A percentile compares a stretch with the other conserved stretches of the same genome.
These are phyloP conservation scores for Pholiota molesta DNA, from an alignment of 768 basidiomycete genomes.

Conservation along the genomic window DNA sequence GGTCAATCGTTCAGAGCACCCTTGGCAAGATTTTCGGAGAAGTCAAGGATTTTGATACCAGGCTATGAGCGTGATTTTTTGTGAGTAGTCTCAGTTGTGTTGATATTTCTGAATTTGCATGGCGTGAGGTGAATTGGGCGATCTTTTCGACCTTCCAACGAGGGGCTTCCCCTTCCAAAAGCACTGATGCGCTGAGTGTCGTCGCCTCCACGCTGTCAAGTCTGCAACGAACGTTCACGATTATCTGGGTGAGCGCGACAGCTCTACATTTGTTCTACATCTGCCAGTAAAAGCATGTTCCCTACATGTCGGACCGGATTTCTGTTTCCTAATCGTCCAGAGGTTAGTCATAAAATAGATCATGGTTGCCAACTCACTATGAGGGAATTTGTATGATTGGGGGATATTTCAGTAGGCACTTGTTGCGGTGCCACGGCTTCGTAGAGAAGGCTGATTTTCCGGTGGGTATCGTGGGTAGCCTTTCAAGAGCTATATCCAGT, in stretches of 20 bases:
- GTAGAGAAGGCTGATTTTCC: neutral
- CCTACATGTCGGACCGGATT: too few relatives aligned
- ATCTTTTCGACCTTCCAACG: neutral
- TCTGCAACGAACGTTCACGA: neutral
- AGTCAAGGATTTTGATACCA: constrained; percentile 31
- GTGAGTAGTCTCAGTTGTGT: too few relatives aligned
- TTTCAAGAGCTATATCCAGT: neutral
- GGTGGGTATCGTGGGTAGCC: neutral
- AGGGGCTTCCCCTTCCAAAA: neutral
- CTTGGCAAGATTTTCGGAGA: constrained; percentile 21
- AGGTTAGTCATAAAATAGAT: too few relatives aligned
- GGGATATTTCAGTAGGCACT: neutral
- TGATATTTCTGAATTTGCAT: neutral
- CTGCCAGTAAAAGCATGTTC: too few relatives aligned
- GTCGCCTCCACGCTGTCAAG: neutral
- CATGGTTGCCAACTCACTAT: neutral
- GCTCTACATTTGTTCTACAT: too few relatives aligned
- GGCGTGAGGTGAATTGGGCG: neutral
- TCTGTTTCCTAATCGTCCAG: too few relatives aligned
- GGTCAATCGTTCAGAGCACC: constrained; percentile 1
- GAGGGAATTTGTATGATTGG: neutral
- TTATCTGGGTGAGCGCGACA: too few relatives aligned
- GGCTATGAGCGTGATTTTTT: too few relatives aligned
- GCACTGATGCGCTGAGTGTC: neutral
- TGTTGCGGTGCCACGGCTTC: neutral